Conservation (phyloP, 495 filamentous ascomycete genomes). For the Trichocladium antarcticum region DNA sequence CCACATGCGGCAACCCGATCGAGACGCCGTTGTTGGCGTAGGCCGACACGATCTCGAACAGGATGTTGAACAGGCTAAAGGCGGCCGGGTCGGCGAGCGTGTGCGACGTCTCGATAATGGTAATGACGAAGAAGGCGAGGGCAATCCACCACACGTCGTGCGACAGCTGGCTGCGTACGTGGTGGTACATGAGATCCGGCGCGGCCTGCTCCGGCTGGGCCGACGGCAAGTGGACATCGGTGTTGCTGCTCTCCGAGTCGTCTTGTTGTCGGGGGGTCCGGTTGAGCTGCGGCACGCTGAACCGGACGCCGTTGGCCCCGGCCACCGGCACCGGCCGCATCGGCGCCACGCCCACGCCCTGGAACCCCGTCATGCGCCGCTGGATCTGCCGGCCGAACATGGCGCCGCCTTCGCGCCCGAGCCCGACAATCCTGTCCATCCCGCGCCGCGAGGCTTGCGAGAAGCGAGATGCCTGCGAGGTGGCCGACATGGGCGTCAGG, state of each 20-base stretch:
- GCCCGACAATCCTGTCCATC: slow-evolving; percentile 13
- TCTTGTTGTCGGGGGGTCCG: no score
- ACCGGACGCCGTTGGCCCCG: background rate
- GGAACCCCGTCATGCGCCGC: slow-evolving; percentile 9
- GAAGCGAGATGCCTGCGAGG: slow-evolving; percentile 20
- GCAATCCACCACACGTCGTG: slow-evolving; percentile 85
- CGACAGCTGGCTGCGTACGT: slow-evolving; percentile 51
- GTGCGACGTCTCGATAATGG: slow-evolving; percentile 57
- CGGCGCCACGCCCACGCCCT: slow-evolving; percentile 2
- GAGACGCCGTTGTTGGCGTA: slow-evolving; percentile 79
- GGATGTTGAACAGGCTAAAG: slow-evolving; percentile 72
- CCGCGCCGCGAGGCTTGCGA: background rate
- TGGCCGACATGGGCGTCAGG: slow-evolving; percentile 3
- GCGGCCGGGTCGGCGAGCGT: slow-evolving; percentile 55
- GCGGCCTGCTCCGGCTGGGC: background rate
- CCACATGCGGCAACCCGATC: slow-evolving; percentile 54
- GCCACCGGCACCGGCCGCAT: background rate
- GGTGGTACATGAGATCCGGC: slow-evolving; percentile 1
- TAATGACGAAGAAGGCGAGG: slow-evolving; percentile 60
- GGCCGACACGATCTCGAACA: slow-evolving; percentile 74
- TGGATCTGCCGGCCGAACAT: slow-evolving; percentile 59
- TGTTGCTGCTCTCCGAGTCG: slow-evolving; percentile 1
- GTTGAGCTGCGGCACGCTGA: background rate
- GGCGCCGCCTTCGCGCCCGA: slow-evolving; percentile 20
- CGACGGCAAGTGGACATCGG: background rate